Percentiles rank a stretch among this genome's conserved stretches.
Evolutionary conservation across 495 filamentous ascomycete genomes (phyloP).

Genomic region (Jackrogersella minutella): DNA sequence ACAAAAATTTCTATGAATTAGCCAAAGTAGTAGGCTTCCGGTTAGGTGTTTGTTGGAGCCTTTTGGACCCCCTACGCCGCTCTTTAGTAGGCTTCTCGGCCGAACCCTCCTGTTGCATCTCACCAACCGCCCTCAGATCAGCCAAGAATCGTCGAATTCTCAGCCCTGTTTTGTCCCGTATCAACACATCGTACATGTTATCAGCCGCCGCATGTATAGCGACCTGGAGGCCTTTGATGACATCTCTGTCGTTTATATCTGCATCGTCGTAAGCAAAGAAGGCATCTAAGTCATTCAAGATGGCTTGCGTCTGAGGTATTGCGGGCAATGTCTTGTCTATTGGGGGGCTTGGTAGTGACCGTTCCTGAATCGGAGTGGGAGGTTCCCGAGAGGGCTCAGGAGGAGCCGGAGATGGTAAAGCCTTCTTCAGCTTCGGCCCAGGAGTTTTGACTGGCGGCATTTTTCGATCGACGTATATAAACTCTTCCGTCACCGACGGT

Average conservation of each 20-base stretch:
- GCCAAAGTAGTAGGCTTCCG: neutral
- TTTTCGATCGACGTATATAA: constrained; percentile 35
- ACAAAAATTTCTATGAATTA: neutral
- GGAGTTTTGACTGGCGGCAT: constrained; percentile 28
- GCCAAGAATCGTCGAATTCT: constrained; percentile 56
- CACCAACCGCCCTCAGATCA: constrained; percentile 56
- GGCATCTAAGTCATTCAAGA: constrained; percentile 37
- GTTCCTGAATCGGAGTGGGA: neutral
- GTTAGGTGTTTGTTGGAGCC: neutral
- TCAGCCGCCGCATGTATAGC: constrained; percentile 59
- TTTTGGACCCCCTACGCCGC: constrained; percentile 7
- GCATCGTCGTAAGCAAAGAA: constrained; percentile 45
- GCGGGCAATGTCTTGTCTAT: constrained; percentile 30
- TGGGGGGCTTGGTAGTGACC: neutral
- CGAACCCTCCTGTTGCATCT: constrained; percentile 24
- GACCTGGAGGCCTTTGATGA: constrained; percentile 58
- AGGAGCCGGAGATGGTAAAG: constrained; percentile 2
- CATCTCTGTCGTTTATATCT: constrained; percentile 50
- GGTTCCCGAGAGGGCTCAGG: constrained; percentile 17
- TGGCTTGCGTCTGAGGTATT: constrained; percentile 24
- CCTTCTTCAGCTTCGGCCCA: constrained; percentile 17
- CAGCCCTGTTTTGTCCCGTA: constrained; percentile 55
- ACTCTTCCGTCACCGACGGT: constrained; percentile 25
- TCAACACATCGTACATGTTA: constrained; percentile 53
- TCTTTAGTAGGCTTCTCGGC: too few relatives aligned